Conservation (phyloP, 768 basidiomycete species). For the Termitomyces sp. region DNA sequence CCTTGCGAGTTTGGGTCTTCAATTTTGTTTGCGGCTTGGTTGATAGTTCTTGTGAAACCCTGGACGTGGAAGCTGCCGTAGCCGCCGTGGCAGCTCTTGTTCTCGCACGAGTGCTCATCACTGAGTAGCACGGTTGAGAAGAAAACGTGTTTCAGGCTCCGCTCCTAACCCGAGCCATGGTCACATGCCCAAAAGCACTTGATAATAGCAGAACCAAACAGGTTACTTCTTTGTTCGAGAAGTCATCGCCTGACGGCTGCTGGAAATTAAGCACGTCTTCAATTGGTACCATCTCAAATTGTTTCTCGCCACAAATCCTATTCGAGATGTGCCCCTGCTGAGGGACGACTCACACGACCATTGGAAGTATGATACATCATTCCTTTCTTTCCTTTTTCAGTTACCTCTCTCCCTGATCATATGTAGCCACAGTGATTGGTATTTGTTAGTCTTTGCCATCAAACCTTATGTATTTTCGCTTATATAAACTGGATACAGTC, state of each 20-base stretch:
- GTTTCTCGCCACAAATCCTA: too few species aligned
- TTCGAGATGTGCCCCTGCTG: too few species aligned
- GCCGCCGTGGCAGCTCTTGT: constrained; percentile 29
- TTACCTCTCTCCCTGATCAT: too few species aligned
- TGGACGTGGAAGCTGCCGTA: constrained; percentile 17
- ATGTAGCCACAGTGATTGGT: too few species aligned
- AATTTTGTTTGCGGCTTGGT: constrained; percentile 11
- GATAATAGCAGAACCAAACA: constrained; percentile 2
- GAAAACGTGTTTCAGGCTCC: constrained; percentile 14
- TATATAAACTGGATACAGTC: not conserved
- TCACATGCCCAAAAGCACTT: constrained; percentile 5
- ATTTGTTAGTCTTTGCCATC: too few species aligned
- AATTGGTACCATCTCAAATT: too few species aligned
- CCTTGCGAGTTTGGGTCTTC: constrained; percentile 13
- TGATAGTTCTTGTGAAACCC: constrained; percentile 8
- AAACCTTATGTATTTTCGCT: too few species aligned
- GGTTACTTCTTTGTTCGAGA: too few species aligned
- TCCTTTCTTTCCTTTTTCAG: too few species aligned
- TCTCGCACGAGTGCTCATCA: constrained; percentile 44
- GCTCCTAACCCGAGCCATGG: constrained; percentile 11
- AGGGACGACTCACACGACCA: too few species aligned
- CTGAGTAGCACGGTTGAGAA: not conserved
- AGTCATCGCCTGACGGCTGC: not conserved
- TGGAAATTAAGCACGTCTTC: not conserved
- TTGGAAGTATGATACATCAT: too few species aligned